phyloP scores from a whole-genome alignment of 331 rosid species.

The Quercus phellos region DNA sequence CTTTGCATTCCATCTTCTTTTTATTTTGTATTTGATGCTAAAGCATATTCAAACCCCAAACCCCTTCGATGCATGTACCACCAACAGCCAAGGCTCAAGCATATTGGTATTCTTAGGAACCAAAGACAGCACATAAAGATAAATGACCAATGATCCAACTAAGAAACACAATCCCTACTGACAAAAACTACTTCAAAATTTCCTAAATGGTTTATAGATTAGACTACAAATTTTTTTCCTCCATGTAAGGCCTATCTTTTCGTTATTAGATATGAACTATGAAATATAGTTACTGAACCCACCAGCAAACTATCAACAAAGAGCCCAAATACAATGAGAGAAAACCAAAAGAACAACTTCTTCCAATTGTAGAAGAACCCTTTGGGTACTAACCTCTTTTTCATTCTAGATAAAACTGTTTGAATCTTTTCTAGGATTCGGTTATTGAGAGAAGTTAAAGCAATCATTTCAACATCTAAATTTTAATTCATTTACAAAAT shows the following conservation, averaged over 20 bases:
- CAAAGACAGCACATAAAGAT: neutral
- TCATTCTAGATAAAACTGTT: neutral
- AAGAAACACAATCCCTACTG: neutral
- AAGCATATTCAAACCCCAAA: neutral
- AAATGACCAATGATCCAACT: neutral
- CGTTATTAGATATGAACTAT: neutral
- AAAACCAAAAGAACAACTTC: neutral
- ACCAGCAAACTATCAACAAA: neutral
- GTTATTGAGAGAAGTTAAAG: neutral
- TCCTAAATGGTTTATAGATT: neutral
- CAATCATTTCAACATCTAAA: neutral
- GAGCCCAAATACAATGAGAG: neutral
- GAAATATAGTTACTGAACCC: neutral
- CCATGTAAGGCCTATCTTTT: neutral
- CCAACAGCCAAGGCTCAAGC: neutral
- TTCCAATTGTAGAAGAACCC: neutral
- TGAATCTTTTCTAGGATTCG: neutral
- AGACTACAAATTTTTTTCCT: neutral
- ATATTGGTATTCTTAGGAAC: neutral
- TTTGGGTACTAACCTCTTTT: neutral
- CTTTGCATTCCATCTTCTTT: neutral
- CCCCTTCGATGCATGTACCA: neutral
- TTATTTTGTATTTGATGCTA: neutral
- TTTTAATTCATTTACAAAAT: neutral
- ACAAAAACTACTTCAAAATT: neutral